phyloP scores from a whole-genome alignment of 495 filamentous ascomycete genomes.

The Penicillium turbatum region DNA sequence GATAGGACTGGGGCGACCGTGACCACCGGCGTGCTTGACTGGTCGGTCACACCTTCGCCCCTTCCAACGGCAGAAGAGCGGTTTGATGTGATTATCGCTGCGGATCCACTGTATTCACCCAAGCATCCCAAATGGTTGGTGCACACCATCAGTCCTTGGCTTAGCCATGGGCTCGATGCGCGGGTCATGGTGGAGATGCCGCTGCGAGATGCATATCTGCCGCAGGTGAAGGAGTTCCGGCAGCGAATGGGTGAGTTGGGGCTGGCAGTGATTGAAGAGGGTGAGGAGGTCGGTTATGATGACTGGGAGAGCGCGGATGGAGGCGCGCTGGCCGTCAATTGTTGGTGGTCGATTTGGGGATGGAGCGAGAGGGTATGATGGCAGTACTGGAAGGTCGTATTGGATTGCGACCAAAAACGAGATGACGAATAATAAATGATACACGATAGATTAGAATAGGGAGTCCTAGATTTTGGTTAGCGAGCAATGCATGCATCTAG shows the following conservation, averaged over 20 bases:
- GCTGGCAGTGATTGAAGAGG: slow-evolving; percentile 52
- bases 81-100: slow-evolving; percentile 61
- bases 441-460: slow-evolving; percentile 32
- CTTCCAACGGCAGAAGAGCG: slow-evolving; percentile 36
- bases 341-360: slow-evolving; percentile 66
- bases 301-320: slow-evolving; percentile 59
- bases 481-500: background rate
- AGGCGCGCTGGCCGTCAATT: slow-evolving; percentile 50
- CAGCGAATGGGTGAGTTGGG: slow-evolving; percentile 50
- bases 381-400: slow-evolving; percentile 2
- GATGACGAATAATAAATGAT: slow-evolving; percentile 33
- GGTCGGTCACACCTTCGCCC: slow-evolving; percentile 46
- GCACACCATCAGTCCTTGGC: slow-evolving; percentile 50
- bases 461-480: slow-evolving; percentile 12
- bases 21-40: slow-evolving; percentile 60
- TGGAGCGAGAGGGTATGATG: slow-evolving; percentile 43
- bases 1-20: slow-evolving; percentile 29
- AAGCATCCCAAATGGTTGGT: slow-evolving; percentile 61
- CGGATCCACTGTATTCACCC: slow-evolving; percentile 68
- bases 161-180: slow-evolving; percentile 43
- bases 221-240: slow-evolving; percentile 52
- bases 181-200: slow-evolving; percentile 63
- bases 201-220: slow-evolving; percentile 53
- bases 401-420: slow-evolving; percentile 12
- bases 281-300: slow-evolving; percentile 62